These are phyloP conservation scores for Aphanomyces astaci DNA, from an alignment of 352 stramenopile species.

Conservation along the genomic window DNA sequence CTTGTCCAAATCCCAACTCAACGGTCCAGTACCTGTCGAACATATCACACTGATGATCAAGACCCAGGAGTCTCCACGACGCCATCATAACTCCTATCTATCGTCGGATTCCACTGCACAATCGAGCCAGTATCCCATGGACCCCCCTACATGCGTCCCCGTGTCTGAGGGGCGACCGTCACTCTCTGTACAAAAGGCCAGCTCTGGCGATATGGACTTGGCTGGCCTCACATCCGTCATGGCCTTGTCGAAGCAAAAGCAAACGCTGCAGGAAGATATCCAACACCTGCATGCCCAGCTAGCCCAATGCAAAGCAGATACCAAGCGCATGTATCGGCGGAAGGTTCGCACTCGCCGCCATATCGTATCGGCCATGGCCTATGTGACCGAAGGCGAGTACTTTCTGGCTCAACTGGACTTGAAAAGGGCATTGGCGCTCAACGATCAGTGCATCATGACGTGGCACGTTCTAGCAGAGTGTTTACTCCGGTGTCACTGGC, in stretches of 20 bases:
- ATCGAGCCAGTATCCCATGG: too few relatives aligned
- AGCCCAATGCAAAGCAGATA: not conserved
- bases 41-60: too few relatives aligned
- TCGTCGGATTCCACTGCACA: not conserved
- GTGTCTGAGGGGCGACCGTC: too few relatives aligned
- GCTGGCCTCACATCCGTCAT: not conserved
- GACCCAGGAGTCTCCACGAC: not conserved
- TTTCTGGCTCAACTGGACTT: constrained; percentile 9
- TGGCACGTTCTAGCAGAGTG: not conserved
- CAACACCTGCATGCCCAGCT: not conserved
- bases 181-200: too few relatives aligned
- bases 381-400: not conserved
- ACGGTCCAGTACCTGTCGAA: too few relatives aligned
- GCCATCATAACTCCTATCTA: not conserved
- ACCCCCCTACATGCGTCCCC: too few relatives aligned
- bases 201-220: too few relatives aligned
- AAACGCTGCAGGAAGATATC: not conserved
- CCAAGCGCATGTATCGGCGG: not conserved
- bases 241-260: not conserved
- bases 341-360: not conserved
- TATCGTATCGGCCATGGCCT: not conserved
- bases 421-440: not conserved
- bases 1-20: too few relatives aligned
- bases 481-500: not conserved
- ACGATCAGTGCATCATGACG: not conserved